Evolutionary conservation across 352 stramenopile genomes (phyloP).

Genomic region (Elongisporangium undulatum): DNA sequence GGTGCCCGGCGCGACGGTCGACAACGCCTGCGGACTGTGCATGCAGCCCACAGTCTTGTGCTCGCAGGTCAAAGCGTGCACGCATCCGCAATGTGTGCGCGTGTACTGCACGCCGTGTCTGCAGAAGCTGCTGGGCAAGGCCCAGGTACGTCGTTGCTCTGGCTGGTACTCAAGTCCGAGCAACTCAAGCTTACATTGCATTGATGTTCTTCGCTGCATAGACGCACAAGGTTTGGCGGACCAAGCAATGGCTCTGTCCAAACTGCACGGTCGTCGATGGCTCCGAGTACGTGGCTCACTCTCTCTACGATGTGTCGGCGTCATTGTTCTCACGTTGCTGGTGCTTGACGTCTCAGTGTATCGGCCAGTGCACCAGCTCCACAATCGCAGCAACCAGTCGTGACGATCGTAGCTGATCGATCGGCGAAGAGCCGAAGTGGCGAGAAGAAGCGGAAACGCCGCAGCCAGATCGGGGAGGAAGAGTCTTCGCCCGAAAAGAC

Average conservation of each 20-base stretch:
- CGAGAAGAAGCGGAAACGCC: conserved; percentile 49
- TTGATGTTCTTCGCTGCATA: neutral
- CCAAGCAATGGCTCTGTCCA: conserved; percentile 55
- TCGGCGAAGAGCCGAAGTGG: conserved; percentile 3
- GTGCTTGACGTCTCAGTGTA: neutral
- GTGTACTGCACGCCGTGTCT: conserved; percentile 57
- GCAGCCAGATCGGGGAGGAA: conserved; percentile 19
- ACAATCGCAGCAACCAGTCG: neutral
- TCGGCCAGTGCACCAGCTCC: neutral
- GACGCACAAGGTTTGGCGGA: conserved; percentile 46
- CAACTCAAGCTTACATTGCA: neutral
- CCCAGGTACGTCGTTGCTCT: conserved; percentile 14
- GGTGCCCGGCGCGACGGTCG: conserved; percentile 9
- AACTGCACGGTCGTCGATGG: conserved; percentile 45
- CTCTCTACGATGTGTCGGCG: neutral
- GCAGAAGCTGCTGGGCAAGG: conserved; percentile 56
- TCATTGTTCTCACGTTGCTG: neutral
- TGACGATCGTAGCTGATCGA: neutral
- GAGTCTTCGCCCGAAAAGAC: conserved; percentile 14
- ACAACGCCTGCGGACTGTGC: conserved; percentile 47
- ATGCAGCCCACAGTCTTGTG: conserved; percentile 19
- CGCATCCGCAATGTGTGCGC: conserved; percentile 38
- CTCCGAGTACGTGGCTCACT: neutral
- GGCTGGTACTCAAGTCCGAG: neutral
- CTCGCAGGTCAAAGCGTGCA: conserved; percentile 22